phyloP scores from a whole-genome alignment of 1,284 basidiomycete species.

The Peniophora sp. region DNA sequence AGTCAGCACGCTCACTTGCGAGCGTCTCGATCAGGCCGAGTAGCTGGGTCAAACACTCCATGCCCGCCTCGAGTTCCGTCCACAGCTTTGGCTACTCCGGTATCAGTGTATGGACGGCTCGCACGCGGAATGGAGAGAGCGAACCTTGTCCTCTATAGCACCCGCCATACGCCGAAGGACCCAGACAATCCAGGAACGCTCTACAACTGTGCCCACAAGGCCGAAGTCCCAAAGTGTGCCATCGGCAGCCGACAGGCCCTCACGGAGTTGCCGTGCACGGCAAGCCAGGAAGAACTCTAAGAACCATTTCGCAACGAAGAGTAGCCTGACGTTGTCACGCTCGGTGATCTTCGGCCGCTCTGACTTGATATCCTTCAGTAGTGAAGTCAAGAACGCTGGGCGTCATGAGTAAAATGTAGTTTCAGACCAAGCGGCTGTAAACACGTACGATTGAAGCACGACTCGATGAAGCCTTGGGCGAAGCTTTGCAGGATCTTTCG shows the following conservation, averaged over 20 bases:
- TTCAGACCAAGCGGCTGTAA: constrained; percentile 1
- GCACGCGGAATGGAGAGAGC: constrained; percentile 2
- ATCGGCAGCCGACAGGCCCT: constrained; percentile 22
- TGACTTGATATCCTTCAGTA: constrained; percentile 89
- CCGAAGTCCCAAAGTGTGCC: constrained; percentile 56
- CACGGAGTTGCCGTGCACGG: constrained; percentile 28
- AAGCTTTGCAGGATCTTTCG: constrained; percentile 59
- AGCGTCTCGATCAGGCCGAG: constrained; percentile 76
- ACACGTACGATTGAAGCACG: constrained; percentile 78
- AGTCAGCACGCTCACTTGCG: constrained; percentile 15
- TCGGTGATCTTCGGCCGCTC: constrained; percentile 86
- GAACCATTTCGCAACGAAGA: constrained; percentile 83
- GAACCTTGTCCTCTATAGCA: constrained; percentile 83
- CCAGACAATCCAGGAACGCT: constrained; percentile 83
- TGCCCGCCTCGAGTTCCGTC: constrained; percentile 91
- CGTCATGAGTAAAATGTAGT: not conserved
- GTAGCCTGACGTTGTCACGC: constrained; percentile 80
- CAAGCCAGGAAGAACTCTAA: constrained; percentile 78
- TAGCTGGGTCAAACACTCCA: constrained; percentile 87
- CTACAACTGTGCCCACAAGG: constrained; percentile 76
- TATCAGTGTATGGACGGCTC: not conserved
- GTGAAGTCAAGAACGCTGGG: constrained; percentile 71
- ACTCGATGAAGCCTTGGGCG: constrained; percentile 67
- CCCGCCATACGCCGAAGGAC: constrained; percentile 82
- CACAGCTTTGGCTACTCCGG: constrained; percentile 72